These are phyloP conservation scores for Spathaspora gorwiae DNA, from an alignment of 805 yeast species.

Conservation along the genomic window DNA sequence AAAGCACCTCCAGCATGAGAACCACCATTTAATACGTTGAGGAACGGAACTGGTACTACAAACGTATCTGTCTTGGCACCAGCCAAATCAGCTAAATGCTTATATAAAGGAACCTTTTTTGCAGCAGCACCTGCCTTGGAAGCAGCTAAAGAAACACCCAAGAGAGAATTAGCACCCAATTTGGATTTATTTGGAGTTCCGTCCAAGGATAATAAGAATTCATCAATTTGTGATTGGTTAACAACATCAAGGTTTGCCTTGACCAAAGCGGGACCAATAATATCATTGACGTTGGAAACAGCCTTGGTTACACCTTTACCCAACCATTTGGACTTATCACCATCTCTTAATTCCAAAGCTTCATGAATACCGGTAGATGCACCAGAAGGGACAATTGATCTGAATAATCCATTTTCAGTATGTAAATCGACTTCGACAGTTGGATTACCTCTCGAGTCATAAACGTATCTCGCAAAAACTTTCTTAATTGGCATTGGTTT, in stretches of 20 bases:
- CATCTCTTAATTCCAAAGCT: conserved; percentile 98
- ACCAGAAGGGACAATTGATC: conserved; percentile 98
- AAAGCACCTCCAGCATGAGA: conserved; percentile 99
- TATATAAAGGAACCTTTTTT: conserved; percentile 88
- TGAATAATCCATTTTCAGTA: conserved; percentile 91
- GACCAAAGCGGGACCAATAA: conserved; percentile 91
- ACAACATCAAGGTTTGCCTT: conserved; percentile 77
- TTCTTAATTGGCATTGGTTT: conserved; percentile 75
- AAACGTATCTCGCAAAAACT: conserved; percentile 91
- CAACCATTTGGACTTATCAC: conserved; percentile 94
- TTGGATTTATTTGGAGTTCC: conserved; percentile 97
- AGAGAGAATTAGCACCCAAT: conserved; percentile 97
- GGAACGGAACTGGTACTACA: conserved; percentile 98
- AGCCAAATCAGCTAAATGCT: conserved; percentile 80
- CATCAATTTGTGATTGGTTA: conserved; percentile 83
- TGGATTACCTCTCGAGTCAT: conserved; percentile 99
- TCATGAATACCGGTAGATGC: conserved; percentile 99
- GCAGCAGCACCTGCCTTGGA: conserved; percentile 98
- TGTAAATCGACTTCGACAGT: conserved; percentile 96
- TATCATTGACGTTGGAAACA: conserved; percentile 89
- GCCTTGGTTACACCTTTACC: conserved; percentile 99
- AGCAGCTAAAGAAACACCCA: conserved; percentile 96
- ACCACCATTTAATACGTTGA: conserved; percentile 98
- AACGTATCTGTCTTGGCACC: conserved; percentile 71
- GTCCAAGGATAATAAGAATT: conserved; percentile 79